Evolutionary conservation across 2,329 filamentous ascomycete species (phyloP).

Genomic region (Xylariales sp.): DNA sequence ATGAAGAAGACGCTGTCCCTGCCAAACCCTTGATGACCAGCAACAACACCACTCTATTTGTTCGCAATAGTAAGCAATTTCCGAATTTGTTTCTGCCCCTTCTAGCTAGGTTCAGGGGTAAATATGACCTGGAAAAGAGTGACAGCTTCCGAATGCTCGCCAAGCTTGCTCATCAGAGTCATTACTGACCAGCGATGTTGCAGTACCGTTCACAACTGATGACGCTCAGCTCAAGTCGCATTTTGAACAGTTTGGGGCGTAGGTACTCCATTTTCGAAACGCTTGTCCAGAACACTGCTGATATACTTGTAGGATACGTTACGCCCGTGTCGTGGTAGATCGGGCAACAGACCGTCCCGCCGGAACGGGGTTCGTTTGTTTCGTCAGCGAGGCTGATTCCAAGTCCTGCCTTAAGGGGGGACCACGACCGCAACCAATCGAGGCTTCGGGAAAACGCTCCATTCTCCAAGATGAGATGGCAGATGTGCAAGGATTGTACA

Average conservation of each 20-base stretch:
- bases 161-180: too few relatives aligned
- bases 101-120: too few relatives aligned
- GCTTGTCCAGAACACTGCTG: too few relatives aligned
- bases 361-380: slow-evolving; percentile 93
- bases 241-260: slow-evolving; percentile 82
- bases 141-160: too few relatives aligned
- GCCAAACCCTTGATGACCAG: slow-evolving; percentile 43
- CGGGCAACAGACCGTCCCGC: slow-evolving; percentile 78
- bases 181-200: too few relatives aligned
- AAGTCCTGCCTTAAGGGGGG: slow-evolving; percentile 70
- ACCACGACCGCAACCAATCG: slow-evolving; percentile 51
- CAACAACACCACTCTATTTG: slow-evolving; percentile 77
- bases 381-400: slow-evolving; percentile 72
- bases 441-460: slow-evolving; percentile 63
- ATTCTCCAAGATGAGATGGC: slow-evolving; percentile 81
- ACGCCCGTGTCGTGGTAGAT: slow-evolving; percentile 88
- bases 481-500: slow-evolving; percentile 82
- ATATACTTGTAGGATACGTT: too few relatives aligned
- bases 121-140: too few relatives aligned
- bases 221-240: slow-evolving; percentile 80
- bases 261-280: too few relatives aligned
- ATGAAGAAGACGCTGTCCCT: slow-evolving; percentile 30
- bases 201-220: slow-evolving; percentile 83
- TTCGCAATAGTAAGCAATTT: too few relatives aligned
- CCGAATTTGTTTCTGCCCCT: too few relatives aligned